Percentiles rank a stretch among this genome's conserved stretches.
Evolutionary conservation across 129 eudicot species (phyloP).

Genomic region (Centrapalus pauciflorus): DNA sequence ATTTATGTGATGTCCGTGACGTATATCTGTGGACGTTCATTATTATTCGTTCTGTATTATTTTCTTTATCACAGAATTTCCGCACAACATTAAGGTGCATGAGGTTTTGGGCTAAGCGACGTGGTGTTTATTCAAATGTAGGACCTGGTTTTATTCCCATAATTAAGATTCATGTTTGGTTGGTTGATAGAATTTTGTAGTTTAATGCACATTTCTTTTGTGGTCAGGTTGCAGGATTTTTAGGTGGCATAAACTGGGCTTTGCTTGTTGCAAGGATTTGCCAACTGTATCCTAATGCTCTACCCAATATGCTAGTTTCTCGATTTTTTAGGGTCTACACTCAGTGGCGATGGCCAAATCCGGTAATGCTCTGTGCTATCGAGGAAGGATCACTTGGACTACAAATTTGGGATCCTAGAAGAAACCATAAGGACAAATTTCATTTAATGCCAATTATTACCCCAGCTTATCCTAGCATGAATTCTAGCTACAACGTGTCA

Average conservation of each 20-base stretch:
- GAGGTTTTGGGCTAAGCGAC: conserved; percentile 96
- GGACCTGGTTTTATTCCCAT: neutral
- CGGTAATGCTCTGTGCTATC: conserved; percentile 61
- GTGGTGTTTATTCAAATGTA: conserved; percentile 97
- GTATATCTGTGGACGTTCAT: neutral
- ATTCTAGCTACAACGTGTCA: conserved; percentile 71
- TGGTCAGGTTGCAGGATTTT: conserved; percentile 57
- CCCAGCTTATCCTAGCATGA: conserved; percentile 78
- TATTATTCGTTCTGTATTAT: neutral
- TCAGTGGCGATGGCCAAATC: conserved; percentile 81
- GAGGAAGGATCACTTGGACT: conserved; percentile 66
- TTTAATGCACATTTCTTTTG: neutral
- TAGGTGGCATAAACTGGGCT: conserved; percentile 82
- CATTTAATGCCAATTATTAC: conserved; percentile 75
- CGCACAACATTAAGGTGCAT: conserved; percentile 91
- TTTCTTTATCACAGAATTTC: conserved; percentile 48
- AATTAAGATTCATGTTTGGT: neutral
- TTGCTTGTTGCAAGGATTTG: conserved; percentile 75
- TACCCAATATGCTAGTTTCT: conserved; percentile 65
- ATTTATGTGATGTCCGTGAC: neutral
- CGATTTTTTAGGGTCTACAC: conserved; percentile 67
- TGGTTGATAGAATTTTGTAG: neutral
- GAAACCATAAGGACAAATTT: conserved; percentile 46
- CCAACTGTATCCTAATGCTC: conserved; percentile 70
- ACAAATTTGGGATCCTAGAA: conserved; percentile 71